Base-by-base conservation (phyloP, 352 stramenopile genomes). In the Phytophthora citricola region DNA sequence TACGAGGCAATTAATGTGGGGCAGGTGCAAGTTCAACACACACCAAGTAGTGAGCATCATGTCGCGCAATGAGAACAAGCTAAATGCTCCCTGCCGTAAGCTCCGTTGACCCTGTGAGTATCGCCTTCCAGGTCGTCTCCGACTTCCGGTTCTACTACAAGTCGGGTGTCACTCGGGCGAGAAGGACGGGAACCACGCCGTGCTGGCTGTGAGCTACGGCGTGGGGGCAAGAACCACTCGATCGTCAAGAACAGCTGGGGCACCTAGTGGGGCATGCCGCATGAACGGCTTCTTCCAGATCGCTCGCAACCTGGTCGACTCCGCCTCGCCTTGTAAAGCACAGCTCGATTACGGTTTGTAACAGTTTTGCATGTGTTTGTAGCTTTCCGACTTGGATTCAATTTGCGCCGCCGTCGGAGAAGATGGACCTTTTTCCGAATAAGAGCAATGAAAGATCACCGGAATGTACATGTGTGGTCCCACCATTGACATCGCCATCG, bases 221-320 rank as follows among this genome's bases (percentile, higher is more conserved):
- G 85, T 93, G 36, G 87, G 97, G 52, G 85, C 62, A 89, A 83
- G 44, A 80, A 90, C 38, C 97, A 97, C 81, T 99, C 95, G 94
- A 98, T 98, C 66, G 88, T 99, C 40, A 99, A 99, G 80, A 99
- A 99, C 83, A 98, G 84, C 45, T 99, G 96, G 96, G 87, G 85
- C 27, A 48, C 63, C 8, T 55, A 67, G 36, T 99, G 97, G 97
- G 97, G 97, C 76, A 93, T 97, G 73, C 17, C 17, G 17, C 17
- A 20, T 20, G 17, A 69, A 95, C 40, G 97, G 97, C 53, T 99
- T 97, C 86, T 98, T 99, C 59, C 84, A 94, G 61, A 97, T 99
- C 43, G 82, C 89, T 17, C 96, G 97, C 65, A 92, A 85, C 71
- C 58, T 98, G 22, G 83, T 87, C 14, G 76, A 90, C 73, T 93